Conservation (phyloP, 164 flowering plant genomes). For the Liquidambar formosana region DNA sequence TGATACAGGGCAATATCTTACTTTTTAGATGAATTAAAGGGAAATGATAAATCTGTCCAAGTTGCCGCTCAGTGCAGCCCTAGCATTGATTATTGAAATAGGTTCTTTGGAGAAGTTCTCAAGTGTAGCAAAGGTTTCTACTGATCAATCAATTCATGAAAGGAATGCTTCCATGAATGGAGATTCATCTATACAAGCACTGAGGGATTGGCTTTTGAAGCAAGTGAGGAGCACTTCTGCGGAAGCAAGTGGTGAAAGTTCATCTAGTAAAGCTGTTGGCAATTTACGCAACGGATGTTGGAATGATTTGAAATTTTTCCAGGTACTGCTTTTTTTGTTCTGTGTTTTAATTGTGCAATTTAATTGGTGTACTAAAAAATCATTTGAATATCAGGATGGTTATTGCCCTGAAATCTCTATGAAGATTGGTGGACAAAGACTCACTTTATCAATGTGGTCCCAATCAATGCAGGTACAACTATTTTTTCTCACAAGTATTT, state of each 20-base stretch:
- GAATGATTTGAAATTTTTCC: not conserved
- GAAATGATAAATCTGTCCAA: slow-evolving; percentile 10
- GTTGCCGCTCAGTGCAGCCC: slow-evolving; percentile 22
- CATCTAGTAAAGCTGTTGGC: not conserved
- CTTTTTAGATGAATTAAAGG: slow-evolving; percentile 9
- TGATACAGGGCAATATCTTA: slow-evolving; percentile 21
- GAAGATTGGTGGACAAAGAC: slow-evolving; percentile 17
- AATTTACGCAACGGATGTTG: not conserved
- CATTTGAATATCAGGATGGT: slow-evolving; percentile 9
- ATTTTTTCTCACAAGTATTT: not conserved
- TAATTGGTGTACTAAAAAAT: not conserved
- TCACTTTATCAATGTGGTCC: slow-evolving; percentile 4
- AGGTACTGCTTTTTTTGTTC: not conserved
- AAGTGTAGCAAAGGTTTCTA: not conserved
- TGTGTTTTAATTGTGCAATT: not conserved
- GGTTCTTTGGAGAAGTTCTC: slow-evolving; percentile 16
- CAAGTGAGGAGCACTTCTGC: not conserved
- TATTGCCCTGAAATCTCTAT: slow-evolving; percentile 3
- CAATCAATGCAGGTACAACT: slow-evolving; percentile 18
- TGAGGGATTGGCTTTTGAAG: not conserved
- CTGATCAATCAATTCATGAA: not conserved
- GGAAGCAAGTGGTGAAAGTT: not conserved
- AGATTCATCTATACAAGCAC: not conserved
- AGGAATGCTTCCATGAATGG: too few relatives aligned
- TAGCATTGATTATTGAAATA: slow-evolving; percentile 18